Conservation (phyloP, 2,329 filamentous ascomycete species). For the Fusarium equiseti region DNA sequence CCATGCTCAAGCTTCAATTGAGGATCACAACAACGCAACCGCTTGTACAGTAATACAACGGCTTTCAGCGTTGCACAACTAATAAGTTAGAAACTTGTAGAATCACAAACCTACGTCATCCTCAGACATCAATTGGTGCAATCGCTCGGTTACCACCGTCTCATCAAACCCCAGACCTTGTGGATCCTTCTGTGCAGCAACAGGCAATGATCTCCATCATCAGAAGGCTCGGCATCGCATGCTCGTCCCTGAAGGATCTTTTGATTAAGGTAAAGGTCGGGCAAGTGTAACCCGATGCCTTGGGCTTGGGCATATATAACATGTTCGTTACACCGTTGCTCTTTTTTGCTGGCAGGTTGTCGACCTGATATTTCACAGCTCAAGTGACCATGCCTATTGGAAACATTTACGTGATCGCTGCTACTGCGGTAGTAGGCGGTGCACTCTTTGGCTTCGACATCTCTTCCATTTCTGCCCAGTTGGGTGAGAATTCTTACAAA, state of each 20-base stretch:
- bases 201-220: conserved; percentile 29
- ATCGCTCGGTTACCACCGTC: conserved; percentile 3
- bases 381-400: conserved; percentile 36
- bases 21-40: background rate
- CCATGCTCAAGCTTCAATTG: background rate
- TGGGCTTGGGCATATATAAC: conserved; percentile 23
- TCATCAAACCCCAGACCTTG: conserved; percentile 26
- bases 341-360: background rate
- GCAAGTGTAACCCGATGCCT: background rate
- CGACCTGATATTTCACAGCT: background rate
- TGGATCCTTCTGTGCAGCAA: conserved; percentile 12
- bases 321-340: background rate
- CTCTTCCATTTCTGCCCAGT: conserved; percentile 43
- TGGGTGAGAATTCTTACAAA: conserved; percentile 53
- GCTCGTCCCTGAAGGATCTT: conserved; percentile 6
- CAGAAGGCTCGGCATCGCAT: conserved; percentile 19
- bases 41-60: background rate
- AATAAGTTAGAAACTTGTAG: background rate
- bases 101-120: conserved; percentile 11
- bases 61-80: background rate
- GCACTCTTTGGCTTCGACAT: conserved; percentile 46
- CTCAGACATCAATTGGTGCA: conserved; percentile 1
- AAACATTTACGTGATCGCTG: conserved; percentile 46
- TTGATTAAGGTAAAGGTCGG: background rate
- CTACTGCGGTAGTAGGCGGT: conserved; percentile 41